A percentile compares a stretch with the other conserved stretches of the same genome.
These are phyloP conservation scores for Sporothrix euskadiensis DNA, from an alignment of 2,329 filamentous ascomycete genomes.

Conservation along the genomic window DNA sequence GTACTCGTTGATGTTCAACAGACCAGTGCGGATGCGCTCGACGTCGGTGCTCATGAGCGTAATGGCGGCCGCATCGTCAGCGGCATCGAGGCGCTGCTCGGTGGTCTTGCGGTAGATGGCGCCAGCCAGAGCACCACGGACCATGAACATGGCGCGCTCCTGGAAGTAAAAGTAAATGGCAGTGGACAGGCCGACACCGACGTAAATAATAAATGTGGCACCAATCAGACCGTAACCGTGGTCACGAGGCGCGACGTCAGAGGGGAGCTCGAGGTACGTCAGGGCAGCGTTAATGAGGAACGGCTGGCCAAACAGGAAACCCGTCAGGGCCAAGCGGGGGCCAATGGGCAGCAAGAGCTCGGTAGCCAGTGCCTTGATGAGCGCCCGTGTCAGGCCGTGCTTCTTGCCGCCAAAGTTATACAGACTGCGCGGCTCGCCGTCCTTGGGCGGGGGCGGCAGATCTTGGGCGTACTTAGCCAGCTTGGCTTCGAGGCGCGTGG, in stretches of 20 bases:
- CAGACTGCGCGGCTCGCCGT: background rate
- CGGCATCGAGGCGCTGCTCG: conserved; percentile 28
- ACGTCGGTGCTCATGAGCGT: conserved; percentile 42
- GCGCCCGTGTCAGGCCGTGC: conserved; percentile 29
- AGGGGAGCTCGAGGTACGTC: conserved; percentile 35
- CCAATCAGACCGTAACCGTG: conserved; percentile 48
- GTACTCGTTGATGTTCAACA: conserved; percentile 37
- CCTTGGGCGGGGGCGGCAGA: conserved; percentile 17
- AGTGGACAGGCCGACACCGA: conserved; percentile 44
- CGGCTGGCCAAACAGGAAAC: conserved; percentile 41
- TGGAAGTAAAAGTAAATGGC: conserved; percentile 46
- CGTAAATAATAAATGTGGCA: conserved; percentile 44
- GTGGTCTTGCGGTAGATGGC: conserved; percentile 42
- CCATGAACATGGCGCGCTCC: conserved; percentile 38
- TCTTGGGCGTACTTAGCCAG: conserved; percentile 27
- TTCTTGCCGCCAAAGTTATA: conserved; percentile 24
- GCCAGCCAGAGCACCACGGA: conserved; percentile 38
- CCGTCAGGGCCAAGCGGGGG: conserved; percentile 36
- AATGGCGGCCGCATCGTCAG: conserved; percentile 34
- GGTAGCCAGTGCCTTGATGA: conserved; percentile 32
- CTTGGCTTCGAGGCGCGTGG: conserved; percentile 28
- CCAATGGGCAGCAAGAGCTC: conserved; percentile 36
- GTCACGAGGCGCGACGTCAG: conserved; percentile 31
- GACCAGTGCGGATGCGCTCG: conserved; percentile 35
- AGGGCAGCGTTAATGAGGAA: conserved; percentile 41